These are phyloP conservation scores for Lodderomyces elongisporus DNA, from an alignment of 1,139 yeast genomes.

Conservation along the genomic window DNA sequence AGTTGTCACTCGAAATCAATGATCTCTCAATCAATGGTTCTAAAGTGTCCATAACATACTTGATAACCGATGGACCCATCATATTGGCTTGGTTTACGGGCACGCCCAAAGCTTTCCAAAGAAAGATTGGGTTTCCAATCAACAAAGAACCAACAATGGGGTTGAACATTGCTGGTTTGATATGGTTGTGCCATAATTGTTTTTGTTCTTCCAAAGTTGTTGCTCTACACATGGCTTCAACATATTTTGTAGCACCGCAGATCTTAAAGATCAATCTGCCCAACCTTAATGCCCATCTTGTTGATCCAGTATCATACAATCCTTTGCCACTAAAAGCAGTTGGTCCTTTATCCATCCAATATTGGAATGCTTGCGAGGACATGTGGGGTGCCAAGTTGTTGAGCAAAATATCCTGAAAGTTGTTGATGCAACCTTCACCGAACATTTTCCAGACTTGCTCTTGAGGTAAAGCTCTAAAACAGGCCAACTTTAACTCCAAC, in stretches of 20 bases:
- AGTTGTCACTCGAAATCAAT: constrained; percentile 65
- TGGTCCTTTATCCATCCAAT: constrained; percentile 65
- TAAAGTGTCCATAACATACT: constrained; percentile 70
- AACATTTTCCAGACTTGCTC: constrained; percentile 68
- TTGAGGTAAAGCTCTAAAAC: constrained; percentile 53
- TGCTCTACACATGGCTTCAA: constrained; percentile 54
- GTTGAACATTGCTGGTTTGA: constrained; percentile 67
- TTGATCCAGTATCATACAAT: constrained; percentile 70
- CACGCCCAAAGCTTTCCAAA: constrained; percentile 86
- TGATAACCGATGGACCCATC: constrained; percentile 68
- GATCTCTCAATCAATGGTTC: constrained; percentile 68
- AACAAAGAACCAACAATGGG: constrained; percentile 62
- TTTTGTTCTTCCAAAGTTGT: constrained; percentile 58
- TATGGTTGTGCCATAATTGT: constrained; percentile 54
- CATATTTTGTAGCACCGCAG: constrained; percentile 49
- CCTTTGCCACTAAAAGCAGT: constrained; percentile 61
- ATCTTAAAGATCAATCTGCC: constrained; percentile 55
- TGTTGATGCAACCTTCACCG: constrained; percentile 65
- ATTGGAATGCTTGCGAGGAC: constrained; percentile 77
- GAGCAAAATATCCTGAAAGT: constrained; percentile 44
- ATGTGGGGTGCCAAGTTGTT: constrained; percentile 59
- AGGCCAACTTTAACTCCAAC: constrained; percentile 71
- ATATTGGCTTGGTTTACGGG: constrained; percentile 78
- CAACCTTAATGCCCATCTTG: constrained; percentile 77
- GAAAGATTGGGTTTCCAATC: constrained; percentile 74